Conservation (phyloP, 495 filamentous ascomycete species). For the Penicillium parvum region DNA sequence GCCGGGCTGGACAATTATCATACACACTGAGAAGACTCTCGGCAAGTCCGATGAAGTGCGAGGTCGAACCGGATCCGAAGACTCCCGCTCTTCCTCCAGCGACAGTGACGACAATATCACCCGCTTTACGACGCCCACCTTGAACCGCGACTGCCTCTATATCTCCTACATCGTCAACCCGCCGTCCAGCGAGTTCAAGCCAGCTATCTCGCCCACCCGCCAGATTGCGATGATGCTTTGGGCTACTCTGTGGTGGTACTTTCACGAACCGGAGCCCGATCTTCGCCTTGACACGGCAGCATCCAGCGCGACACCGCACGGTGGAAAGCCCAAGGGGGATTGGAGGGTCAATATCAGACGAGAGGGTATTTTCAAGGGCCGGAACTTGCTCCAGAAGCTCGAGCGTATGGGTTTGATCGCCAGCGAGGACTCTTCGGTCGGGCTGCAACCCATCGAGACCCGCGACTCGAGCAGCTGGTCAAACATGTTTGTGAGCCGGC, state of each 20-base stretch:
- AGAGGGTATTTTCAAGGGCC: constrained; percentile 79
- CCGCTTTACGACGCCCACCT: constrained; percentile 66
- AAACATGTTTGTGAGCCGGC: constrained; percentile 75
- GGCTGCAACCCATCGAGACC: constrained; percentile 55
- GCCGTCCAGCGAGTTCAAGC: constrained; percentile 71
- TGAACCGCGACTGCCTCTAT: constrained; percentile 76
- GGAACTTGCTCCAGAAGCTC: constrained; percentile 79
- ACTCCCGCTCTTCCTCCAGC: constrained; percentile 1
- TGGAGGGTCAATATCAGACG: constrained; percentile 83
- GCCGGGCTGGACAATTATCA: constrained; percentile 80
- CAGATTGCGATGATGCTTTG: constrained; percentile 96
- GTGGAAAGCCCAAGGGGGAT: constrained; percentile 73
- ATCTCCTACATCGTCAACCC: constrained; percentile 88
- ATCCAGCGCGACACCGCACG: constrained; percentile 58
- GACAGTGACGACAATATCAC: constrained; percentile 27
- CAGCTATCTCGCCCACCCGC: constrained; percentile 70
- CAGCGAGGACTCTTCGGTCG: constrained; percentile 70
- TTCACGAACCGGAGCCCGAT: constrained; percentile 59
- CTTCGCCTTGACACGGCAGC: constrained; percentile 55
- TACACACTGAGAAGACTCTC: constrained; percentile 64
- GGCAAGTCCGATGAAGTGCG: constrained; percentile 24
- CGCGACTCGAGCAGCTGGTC: constrained; percentile 61
- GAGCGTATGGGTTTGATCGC: constrained; percentile 88
- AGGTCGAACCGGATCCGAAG: constrained; percentile 8
- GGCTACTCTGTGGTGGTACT: constrained; percentile 95